A percentile compares a stretch with the other conserved stretches of the same genome.
Evolutionary conservation across 331 rosid genomes (phyloP).

Genomic region (Pyracantha coccinea): DNA sequence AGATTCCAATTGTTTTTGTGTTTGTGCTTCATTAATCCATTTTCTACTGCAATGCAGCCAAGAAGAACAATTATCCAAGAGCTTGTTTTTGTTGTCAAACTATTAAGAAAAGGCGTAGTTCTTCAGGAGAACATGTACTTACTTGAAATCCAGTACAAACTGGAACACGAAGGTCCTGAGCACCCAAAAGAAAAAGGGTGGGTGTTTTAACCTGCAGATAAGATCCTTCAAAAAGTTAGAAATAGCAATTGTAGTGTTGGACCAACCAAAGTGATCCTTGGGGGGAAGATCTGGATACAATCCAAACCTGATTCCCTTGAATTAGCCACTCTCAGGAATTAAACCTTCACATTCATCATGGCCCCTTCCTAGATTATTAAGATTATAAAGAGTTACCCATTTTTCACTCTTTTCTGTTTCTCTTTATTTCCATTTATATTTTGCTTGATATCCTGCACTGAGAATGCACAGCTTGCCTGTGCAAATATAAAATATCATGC

Average conservation of each 20-base stretch:
- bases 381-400: background rate
- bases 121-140: constrained; percentile 26
- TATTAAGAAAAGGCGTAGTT: background rate
- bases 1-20: background rate
- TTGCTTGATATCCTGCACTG: background rate
- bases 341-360: background rate
- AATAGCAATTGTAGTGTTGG: background rate
- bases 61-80: background rate
- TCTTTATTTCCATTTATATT: background rate
- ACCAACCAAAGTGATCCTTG: background rate
- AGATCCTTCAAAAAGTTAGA: background rate
- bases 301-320: background rate
- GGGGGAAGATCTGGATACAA: background rate
- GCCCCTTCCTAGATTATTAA: background rate
- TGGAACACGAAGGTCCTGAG: constrained; percentile 88
- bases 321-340: background rate
- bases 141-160: constrained; percentile 74
- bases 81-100: background rate
- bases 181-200: constrained; percentile 77
- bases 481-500: background rate
- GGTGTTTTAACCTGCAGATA: constrained; percentile 83
- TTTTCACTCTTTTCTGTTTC: background rate
- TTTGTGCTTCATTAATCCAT: background rate
- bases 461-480: background rate
- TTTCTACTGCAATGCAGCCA: background rate